Base-by-base conservation (phyloP, 2,329 filamentous ascomycete genomes). In the Rhexocercosporidium sp. region DNA sequence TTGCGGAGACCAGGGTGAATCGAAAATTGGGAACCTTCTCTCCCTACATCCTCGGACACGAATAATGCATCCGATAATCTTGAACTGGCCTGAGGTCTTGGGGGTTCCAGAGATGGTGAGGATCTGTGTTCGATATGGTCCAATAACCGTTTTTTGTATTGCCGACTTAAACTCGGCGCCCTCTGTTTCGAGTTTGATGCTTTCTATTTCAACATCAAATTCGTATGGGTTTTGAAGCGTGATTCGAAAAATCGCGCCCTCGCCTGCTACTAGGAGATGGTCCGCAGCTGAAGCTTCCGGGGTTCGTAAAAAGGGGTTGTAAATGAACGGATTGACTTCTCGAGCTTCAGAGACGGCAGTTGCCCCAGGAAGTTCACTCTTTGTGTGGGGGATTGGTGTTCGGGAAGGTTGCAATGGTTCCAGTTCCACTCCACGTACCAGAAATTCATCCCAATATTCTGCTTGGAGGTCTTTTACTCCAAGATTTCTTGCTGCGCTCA, bases 381-480 rank as follows among this genome's bases (percentile, higher is more conserved):
- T 83, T 20, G 80, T 82, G 74, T 94, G 92, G 6, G 90, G 84
- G 61, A 92, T 85, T 0, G 92, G 90, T 18, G 85, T 85, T 71
- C 86, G 85, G 12, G 85, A 84, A 49, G 82, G 79, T 11, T 88
- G 82, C 44, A 88, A 78, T 27, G 91, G 83, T 60, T 94, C 87
- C 51, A 97, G 82, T 64, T 90, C 87, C 72, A 97, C 82, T 70
- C 89, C 89, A 59, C 96, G 89, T 56, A 99, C 86, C 9, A 99
- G 83, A 73, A 98, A 98, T 75, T 97, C 93, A 77, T 99, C 96
- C 96, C 96, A 99, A 77, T 97, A 99, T 72, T 96, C 92, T 6
- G 93, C 94, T 62, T 89, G 85, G 49, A 95, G 79, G 65, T 90
- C 81, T 5, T 85, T 82, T 31, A 94, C 81, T 0, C 94, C 94